Conservation (phyloP, 257 asterid species). For the Oldenlandia corymbosa region DNA sequence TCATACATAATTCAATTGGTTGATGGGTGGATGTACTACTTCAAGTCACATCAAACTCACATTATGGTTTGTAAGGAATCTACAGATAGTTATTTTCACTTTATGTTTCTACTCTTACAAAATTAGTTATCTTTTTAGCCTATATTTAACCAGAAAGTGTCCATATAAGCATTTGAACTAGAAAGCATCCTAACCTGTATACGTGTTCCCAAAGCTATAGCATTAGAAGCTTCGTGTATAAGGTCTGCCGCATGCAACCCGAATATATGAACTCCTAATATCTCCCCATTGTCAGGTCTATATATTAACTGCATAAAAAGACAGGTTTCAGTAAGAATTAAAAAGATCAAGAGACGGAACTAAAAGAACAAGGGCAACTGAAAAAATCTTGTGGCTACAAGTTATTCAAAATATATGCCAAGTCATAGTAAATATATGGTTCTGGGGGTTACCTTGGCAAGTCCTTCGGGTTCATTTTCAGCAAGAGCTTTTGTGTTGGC, state of each 20-base stretch:
- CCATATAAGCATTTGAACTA: slow-evolving; percentile 2
- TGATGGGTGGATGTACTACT: too few species aligned
- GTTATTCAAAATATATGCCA: neutral
- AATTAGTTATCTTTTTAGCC: neutral
- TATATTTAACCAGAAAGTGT: slow-evolving; percentile 1
- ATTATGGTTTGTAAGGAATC: neutral
- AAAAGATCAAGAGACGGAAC: neutral
- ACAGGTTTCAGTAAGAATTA: slow-evolving; percentile 12
- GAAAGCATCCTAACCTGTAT: slow-evolving; percentile 58
- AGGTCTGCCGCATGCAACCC: slow-evolving; percentile 97
- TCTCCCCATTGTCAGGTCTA: slow-evolving; percentile 91
- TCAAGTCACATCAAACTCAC: too few species aligned
- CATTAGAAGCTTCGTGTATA: slow-evolving; percentile 89
- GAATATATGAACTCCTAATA: slow-evolving; percentile 89
- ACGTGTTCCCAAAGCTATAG: slow-evolving; percentile 82
- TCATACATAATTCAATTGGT: too few species aligned
- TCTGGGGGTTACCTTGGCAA: slow-evolving; percentile 63
- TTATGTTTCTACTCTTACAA: neutral
- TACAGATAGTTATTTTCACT: neutral
- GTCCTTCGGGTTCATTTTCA: slow-evolving; percentile 93
- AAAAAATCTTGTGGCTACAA: neutral
- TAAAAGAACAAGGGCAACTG: neutral
- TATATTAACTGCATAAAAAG: slow-evolving; percentile 66
- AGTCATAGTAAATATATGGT: slow-evolving; percentile 5
- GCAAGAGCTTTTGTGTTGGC: slow-evolving; percentile 95